Percentiles rank a stretch among this genome's conserved stretches.
Conservation (phyloP, 306 rosid species). For the Trichosanthes truncata region DNA sequence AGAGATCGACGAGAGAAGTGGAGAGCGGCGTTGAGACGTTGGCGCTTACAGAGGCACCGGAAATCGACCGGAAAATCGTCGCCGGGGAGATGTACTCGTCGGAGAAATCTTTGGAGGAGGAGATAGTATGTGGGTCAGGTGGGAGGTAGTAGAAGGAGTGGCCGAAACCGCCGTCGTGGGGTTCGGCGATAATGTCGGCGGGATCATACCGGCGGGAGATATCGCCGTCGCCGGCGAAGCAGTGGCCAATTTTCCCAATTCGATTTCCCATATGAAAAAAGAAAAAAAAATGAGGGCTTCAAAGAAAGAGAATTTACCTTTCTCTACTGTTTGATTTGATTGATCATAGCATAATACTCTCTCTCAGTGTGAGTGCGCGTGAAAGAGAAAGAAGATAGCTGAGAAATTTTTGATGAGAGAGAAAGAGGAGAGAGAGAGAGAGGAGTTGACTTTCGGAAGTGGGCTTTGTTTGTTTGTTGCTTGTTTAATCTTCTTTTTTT, state of each 20-base stretch:
- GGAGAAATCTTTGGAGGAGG: constrained; percentile 9
- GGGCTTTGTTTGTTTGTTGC: constrained; percentile 9
- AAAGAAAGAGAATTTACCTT: background rate
- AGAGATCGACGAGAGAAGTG: constrained; percentile 29
- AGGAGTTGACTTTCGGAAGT: constrained; percentile 35
- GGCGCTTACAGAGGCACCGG: constrained; percentile 77
- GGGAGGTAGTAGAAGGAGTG: constrained; percentile 52
- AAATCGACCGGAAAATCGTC: constrained; percentile 48
- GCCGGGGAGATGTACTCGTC: constrained; percentile 11
- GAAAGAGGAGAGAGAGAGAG: constrained; percentile 3
- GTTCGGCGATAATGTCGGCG: constrained; percentile 9
- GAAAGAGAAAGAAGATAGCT: background rate
- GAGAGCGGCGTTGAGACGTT: constrained; percentile 56
- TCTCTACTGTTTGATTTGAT: constrained; percentile 2
- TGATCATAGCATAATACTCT: constrained; percentile 8
- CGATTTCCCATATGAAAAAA: constrained; percentile 52
- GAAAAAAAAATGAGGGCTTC: background rate
- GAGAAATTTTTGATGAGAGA: background rate
- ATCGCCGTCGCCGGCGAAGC: constrained; percentile 44
- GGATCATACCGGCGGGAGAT: constrained; percentile 29
- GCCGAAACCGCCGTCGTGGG: constrained; percentile 33
- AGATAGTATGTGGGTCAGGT: constrained; percentile 24
- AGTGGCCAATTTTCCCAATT: constrained; percentile 27
- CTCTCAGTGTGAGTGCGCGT: background rate
- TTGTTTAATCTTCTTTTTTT: background rate